Percentiles rank a stretch among this genome's conserved stretches.
These are phyloP conservation scores for Mycosphaerella arachidis DNA, from an alignment of 2,329 filamentous ascomycete genomes.

Conservation along the genomic window DNA sequence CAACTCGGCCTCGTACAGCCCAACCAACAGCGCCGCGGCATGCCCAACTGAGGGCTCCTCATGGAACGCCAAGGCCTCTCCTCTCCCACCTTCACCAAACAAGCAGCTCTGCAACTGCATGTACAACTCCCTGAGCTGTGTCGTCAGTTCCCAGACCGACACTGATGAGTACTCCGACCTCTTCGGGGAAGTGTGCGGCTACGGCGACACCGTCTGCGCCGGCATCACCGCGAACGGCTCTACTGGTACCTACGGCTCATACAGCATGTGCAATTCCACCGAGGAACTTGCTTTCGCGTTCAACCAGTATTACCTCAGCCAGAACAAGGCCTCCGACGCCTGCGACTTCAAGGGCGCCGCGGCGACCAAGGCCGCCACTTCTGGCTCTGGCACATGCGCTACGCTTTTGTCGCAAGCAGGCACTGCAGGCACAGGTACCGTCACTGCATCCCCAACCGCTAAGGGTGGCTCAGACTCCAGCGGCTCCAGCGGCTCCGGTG, in stretches of 20 bases:
- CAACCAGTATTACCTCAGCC: constrained; percentile 64
- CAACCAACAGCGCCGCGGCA: constrained; percentile 63
- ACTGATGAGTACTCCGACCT: constrained; percentile 59
- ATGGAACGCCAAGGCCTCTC: constrained; percentile 65
- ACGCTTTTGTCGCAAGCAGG: constrained; percentile 60
- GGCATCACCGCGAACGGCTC: constrained; percentile 66
- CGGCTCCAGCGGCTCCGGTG: constrained; percentile 17
- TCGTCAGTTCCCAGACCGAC: constrained; percentile 55
- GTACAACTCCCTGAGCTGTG: constrained; percentile 67
- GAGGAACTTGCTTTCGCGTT: constrained; percentile 71
- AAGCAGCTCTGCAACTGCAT: constrained; percentile 79
- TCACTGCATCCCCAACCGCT: constrained; percentile 46
- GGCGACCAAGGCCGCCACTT: constrained; percentile 47
- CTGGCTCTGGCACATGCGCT: constrained; percentile 51
- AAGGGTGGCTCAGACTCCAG: constrained; percentile 31
- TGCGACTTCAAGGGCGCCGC: constrained; percentile 71
- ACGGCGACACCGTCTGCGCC: constrained; percentile 52
- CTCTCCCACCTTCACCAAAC: constrained; percentile 80
- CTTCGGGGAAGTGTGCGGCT: constrained; percentile 70
- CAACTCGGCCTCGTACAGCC: constrained; percentile 62
- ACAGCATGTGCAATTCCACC: constrained; percentile 68
- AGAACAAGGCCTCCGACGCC: constrained; percentile 51
- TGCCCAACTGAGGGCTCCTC: constrained; percentile 64
- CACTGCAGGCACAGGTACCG: constrained; percentile 54
- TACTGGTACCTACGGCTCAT: constrained; percentile 67